A percentile compares a stretch with the other conserved stretches of the same genome.
Evolutionary conservation across 768 basidiomycete species (phyloP).

Genomic region (Pholiota molesta): DNA sequence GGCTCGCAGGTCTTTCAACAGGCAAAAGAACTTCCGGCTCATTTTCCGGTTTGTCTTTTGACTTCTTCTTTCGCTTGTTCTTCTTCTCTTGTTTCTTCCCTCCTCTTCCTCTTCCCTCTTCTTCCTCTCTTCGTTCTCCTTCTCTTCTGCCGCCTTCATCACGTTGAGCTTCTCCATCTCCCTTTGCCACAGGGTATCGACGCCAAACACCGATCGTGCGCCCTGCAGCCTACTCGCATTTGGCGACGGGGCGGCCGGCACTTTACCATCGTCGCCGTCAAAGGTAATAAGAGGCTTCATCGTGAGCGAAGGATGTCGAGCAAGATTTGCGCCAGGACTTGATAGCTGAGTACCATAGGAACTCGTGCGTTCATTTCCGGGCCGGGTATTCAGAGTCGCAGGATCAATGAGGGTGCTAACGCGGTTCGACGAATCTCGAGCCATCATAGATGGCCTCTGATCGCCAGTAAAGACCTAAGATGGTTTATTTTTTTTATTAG

Average conservation of each 20-base stretch:
- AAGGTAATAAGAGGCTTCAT: constrained; percentile 71
- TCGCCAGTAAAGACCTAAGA: constrained; percentile 86
- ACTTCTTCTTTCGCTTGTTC: constrained; percentile 52
- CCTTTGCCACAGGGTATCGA: constrained; percentile 90
- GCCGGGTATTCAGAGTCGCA: constrained; percentile 49
- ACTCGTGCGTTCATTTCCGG: constrained; percentile 39
- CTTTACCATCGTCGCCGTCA: constrained; percentile 54
- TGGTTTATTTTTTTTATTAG: not conserved
- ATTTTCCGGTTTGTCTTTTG: constrained; percentile 26
- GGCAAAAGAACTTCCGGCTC: constrained; percentile 1
- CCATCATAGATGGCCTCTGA: constrained; percentile 92
- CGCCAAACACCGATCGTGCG: constrained; percentile 87
- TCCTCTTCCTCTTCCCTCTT: constrained; percentile 49
- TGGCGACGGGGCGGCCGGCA: constrained; percentile 5
- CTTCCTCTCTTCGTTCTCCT: constrained; percentile 54
- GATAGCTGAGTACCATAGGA: constrained; percentile 43
- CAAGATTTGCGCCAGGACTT: constrained; percentile 29
- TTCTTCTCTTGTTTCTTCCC: constrained; percentile 48
- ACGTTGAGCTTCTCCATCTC: constrained; percentile 81
- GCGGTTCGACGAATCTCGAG: constrained; percentile 54
- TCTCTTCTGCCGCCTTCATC: constrained; percentile 71
- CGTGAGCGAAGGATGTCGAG: constrained; percentile 52
- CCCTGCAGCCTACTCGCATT: constrained; percentile 23
- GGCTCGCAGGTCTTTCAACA: not conserved
- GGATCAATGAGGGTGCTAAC: constrained; percentile 79